Conservation (phyloP, 768 basidiomycete species). For the Amanita rubescens region DNA sequence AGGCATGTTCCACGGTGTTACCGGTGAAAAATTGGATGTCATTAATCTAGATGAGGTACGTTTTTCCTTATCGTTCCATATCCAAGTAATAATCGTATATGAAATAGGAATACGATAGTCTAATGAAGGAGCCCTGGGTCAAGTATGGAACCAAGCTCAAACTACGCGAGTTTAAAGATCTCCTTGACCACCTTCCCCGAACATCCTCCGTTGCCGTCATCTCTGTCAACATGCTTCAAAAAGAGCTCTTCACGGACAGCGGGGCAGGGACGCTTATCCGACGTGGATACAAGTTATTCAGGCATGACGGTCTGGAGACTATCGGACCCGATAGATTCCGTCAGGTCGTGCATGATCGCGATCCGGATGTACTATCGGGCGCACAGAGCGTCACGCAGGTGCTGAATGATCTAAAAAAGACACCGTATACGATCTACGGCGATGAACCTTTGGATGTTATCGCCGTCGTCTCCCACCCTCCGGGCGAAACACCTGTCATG, state of each 20-base stretch:
- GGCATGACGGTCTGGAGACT: conserved; percentile 70
- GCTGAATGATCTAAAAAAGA: conserved; percentile 70
- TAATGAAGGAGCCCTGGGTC: conserved; percentile 99
- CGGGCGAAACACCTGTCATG: conserved; percentile 83
- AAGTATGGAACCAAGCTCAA: conserved; percentile 99
- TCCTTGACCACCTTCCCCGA: conserved; percentile 95
- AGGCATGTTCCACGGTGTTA: conserved; percentile 94
- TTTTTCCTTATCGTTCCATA: background rate
- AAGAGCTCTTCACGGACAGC: conserved; percentile 97
- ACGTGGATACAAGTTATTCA: conserved; percentile 96
- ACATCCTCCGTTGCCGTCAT: conserved; percentile 98
- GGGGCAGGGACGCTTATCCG: conserved; percentile 98
- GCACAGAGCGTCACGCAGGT: conserved; percentile 82
- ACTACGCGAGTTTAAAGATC: conserved; percentile 97
- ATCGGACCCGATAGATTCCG: conserved; percentile 93
- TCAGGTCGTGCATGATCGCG: conserved; percentile 91
- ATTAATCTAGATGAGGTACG: conserved; percentile 95
- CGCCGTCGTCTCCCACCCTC: conserved; percentile 89
- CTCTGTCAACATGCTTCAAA: conserved; percentile 85
- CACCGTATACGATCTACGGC: conserved; percentile 93
- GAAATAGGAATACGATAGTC: conserved; percentile 80
- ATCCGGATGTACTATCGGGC: conserved; percentile 83
- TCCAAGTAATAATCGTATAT: background rate
- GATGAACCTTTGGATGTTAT: conserved; percentile 96
- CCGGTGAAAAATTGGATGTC: conserved; percentile 90